Base-by-base conservation (phyloP, 2,329 filamentous ascomycete species). In the Nectriaceae sp. region DNA sequence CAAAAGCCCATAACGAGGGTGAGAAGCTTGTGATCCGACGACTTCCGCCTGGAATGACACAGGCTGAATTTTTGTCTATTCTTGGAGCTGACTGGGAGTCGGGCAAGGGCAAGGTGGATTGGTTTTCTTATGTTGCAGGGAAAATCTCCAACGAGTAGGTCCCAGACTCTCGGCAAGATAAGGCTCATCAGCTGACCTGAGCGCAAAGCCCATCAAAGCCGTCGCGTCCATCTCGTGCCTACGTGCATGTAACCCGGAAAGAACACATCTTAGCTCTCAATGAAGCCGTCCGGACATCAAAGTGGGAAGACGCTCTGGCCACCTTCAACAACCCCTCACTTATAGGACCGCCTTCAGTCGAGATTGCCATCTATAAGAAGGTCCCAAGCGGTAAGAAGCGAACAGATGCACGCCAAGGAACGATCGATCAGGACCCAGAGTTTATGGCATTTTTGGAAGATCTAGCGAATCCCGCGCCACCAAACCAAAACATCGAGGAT, bases 401-500 rank as follows among this genome's bases (percentile, higher is more conserved):
- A 26, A 82, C 84, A 45, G 94, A 99, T 74, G 84, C 85, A 44
- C 85, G 92, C 13, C 90, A 96, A 67, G 94, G 93, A 44, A 96
- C 91, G 3, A 97, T 99, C 57, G 94, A 99, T 62, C 91, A 96
- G 66, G 94, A 99, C 63, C 85, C 90, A 0, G 94, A 97, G 60
- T 99, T 97, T 61, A 95, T 97, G 75, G 84, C 86, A 21, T 99
- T 97, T 66, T 79, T 99, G 6, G 89, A 95, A 67, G 88, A 83
- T 45, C 79, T 97, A 40, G 95, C 92, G 1, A 90, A 95, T 58
- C 82, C 82, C 2, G 69, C 70, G 8, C 71, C 73, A 1, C 61
- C 72, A 4, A 80, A 76, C 43, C 77, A 71, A 22, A 57, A 56
- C n/a, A 44, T 57, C 5, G 69, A 82, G n/a, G 74, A 79, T 15